Conservation (phyloP, 495 filamentous ascomycete genomes). For the Xylaria acuta region DNA sequence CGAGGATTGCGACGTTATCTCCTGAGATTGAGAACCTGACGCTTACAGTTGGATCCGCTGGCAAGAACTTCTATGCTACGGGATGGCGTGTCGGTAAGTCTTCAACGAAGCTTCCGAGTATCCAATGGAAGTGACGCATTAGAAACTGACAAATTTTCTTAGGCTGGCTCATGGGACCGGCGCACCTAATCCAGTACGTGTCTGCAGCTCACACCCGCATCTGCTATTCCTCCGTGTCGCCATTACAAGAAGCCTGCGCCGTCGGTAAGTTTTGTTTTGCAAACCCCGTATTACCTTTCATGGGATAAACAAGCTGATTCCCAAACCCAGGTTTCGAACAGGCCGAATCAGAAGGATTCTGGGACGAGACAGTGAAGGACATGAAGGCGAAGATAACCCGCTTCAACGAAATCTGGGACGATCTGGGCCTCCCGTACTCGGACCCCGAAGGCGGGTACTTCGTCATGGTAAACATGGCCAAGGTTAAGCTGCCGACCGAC, state of each 20-base stretch:
- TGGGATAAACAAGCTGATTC: conserved; percentile 1
- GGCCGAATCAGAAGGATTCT: conserved; percentile 84
- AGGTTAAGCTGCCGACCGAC: conserved; percentile 78
- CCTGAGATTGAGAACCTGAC: conserved; percentile 86
- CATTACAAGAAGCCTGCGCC: conserved; percentile 94
- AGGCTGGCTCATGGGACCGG: conserved; percentile 86
- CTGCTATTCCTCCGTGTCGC: conserved; percentile 92
- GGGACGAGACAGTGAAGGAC: conserved; percentile 80
- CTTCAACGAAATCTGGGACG: conserved; percentile 88
- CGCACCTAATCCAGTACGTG: conserved; percentile 90
- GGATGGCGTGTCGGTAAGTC: conserved; percentile 85
- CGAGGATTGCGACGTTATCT: conserved; percentile 85
- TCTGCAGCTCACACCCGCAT: conserved; percentile 92
- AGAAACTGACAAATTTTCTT: background rate
- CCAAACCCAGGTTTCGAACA: conserved; percentile 71
- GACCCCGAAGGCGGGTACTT: conserved; percentile 97
- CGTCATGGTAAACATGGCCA: conserved; percentile 87
- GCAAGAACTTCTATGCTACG: conserved; percentile 97
- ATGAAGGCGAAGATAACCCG: conserved; percentile 89
- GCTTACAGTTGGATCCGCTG: conserved; percentile 90
- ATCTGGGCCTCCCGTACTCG: conserved; percentile 89
- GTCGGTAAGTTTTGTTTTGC: conserved; percentile 57
- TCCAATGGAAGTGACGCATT: background rate
- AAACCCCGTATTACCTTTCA: background rate
- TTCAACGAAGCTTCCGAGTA: background rate